A percentile compares a stretch with the other conserved stretches of the same genome.
These are phyloP conservation scores for Malassezia equina DNA, from an alignment of 1,284 basidiomycete genomes.

Conservation along the genomic window DNA sequence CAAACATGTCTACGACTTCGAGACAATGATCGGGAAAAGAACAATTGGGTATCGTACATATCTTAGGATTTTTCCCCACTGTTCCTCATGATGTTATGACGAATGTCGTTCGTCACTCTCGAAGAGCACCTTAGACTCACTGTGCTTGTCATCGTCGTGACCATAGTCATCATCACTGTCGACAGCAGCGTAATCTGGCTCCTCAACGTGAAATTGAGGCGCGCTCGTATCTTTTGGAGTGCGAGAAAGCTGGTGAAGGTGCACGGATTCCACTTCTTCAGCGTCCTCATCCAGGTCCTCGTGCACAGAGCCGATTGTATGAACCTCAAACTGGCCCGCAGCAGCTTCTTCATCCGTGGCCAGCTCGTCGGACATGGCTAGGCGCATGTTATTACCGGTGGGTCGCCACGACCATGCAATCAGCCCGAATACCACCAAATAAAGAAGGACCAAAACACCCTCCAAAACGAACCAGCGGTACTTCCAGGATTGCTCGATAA, in stretches of 20 bases:
- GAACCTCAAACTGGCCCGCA: constrained; percentile 69
- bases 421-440: constrained; percentile 58
- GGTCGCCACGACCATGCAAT: constrained; percentile 91
- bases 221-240: neutral
- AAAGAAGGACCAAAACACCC: constrained; percentile 72
- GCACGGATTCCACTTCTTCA: constrained; percentile 6
- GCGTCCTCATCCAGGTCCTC: constrained; percentile 13
- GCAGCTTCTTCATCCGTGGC: constrained; percentile 73
- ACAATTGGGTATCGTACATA: neutral
- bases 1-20: too few relatives aligned
- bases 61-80: neutral
- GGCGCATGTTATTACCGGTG: constrained; percentile 74
- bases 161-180: constrained; percentile 26
- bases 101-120: neutral
- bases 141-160: constrained; percentile 22
- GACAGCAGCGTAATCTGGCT: neutral
- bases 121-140: constrained; percentile 18
- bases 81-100: neutral
- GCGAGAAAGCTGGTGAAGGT: constrained; percentile 10
- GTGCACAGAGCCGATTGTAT: constrained; percentile 47
- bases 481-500: constrained; percentile 84
- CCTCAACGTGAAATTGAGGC: neutral
- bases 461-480: constrained; percentile 91
- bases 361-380: constrained; percentile 49
- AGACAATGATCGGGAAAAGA: too few relatives aligned